A percentile compares a stretch with the other conserved stretches of the same genome.
Conservation (phyloP, 192 early-diverging fungal species). For the Coemansia sp. region DNA sequence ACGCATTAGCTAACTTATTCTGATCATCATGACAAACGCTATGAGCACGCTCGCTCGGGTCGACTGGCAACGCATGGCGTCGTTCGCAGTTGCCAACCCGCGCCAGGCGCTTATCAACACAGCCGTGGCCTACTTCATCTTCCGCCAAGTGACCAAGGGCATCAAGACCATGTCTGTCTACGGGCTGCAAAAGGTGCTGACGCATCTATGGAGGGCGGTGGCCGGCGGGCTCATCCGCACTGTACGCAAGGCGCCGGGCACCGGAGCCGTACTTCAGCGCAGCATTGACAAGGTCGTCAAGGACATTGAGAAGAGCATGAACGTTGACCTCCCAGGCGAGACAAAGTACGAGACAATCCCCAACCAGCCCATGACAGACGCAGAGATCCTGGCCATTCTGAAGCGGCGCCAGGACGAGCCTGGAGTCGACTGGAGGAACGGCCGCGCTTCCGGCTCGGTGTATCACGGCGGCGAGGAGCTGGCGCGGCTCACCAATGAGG, state of each 20-base stretch:
- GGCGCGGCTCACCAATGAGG: constrained; percentile 68
- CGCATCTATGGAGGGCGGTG: constrained; percentile 30
- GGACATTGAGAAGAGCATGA: constrained; percentile 79
- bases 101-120: constrained; percentile 46
- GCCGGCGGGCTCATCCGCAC: constrained; percentile 31
- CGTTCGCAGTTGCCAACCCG: constrained; percentile 35
- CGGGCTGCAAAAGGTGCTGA: constrained; percentile 22
- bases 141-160: constrained; percentile 37
- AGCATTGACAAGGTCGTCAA: constrained; percentile 76
- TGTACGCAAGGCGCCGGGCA: constrained; percentile 45
- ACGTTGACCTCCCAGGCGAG: constrained; percentile 59
- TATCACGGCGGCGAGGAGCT: constrained; percentile 91
- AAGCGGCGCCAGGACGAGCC: constrained; percentile 59
- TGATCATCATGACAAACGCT: constrained; percentile 29
- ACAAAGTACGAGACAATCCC: constrained; percentile 68
- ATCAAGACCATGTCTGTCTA: constrained; percentile 35
- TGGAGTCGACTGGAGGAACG: constrained; percentile 76
- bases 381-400: constrained; percentile 62
- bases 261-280: constrained; percentile 64
- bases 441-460: constrained; percentile 83
- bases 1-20: neutral
- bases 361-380: constrained; percentile 58
- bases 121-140: constrained; percentile 33
- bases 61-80: constrained; percentile 42
- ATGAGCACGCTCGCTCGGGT: constrained; percentile 48